phyloP scores from a whole-genome alignment of 1,139 yeast genomes.

The Lodderomyces pseudojiufengensis region DNA sequence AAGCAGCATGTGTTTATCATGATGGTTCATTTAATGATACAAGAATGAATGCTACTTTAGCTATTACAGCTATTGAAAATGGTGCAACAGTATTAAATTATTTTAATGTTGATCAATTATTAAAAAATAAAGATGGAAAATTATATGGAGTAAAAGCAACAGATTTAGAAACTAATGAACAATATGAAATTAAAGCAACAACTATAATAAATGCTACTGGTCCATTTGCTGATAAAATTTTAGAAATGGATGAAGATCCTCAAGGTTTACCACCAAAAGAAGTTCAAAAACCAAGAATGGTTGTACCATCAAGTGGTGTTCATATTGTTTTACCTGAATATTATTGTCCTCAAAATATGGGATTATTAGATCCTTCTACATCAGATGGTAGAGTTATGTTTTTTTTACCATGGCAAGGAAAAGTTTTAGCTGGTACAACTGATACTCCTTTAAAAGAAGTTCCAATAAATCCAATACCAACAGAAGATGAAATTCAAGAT shows the following conservation, averaged over 20 bases:
- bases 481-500: conserved; percentile 87
- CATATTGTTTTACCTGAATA: conserved; percentile 90
- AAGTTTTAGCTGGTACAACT: conserved; percentile 94
- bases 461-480: conserved; percentile 80
- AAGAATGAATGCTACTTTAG: conserved; percentile 83
- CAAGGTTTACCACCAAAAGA: conserved; percentile 58
- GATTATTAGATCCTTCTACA: conserved; percentile 87
- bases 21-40: conserved; percentile 95
- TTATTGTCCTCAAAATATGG: conserved; percentile 86
- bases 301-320: conserved; percentile 92
- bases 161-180: conserved; percentile 71
- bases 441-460: conserved; percentile 76
- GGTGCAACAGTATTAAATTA: conserved; percentile 93
- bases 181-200: conserved; percentile 59
- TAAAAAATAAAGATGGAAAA: conserved; percentile 58
- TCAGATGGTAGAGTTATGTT: conserved; percentile 96
- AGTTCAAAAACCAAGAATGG: conserved; percentile 62
- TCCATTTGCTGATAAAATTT: conserved; percentile 79
- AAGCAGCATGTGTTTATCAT: conserved; percentile 90
- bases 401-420: conserved; percentile 97
- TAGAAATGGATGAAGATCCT: conserved; percentile 81
- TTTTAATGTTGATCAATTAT: conserved; percentile 71
- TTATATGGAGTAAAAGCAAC: conserved; percentile 72
- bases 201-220: conserved; percentile 92
- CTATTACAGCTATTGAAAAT: conserved; percentile 76